Base-by-base conservation (phyloP, 179 eudicot species). In the Patellifolia procumbens region DNA sequence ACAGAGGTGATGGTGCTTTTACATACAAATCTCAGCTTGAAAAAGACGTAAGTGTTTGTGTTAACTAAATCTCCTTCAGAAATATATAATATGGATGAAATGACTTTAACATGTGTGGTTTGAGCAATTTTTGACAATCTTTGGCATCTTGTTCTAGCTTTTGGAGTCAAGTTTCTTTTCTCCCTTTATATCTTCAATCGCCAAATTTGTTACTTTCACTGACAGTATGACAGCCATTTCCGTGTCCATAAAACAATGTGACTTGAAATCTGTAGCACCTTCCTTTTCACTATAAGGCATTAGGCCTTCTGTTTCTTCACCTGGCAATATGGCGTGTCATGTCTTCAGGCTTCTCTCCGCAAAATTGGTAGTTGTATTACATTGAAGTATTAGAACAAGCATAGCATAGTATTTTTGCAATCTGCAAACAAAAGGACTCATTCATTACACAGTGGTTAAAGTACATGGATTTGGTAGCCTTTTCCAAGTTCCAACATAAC, bases 11-110 rank as follows among this genome's bases (percentile, higher is more conserved):
- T 71, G 79, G 73, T 78, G 65, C 74, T 29, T 71, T 53, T 75
- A 63, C 79, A n/a, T 78, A 82, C 82, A 82, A 74, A 67, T 75
- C 56, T 82, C 80, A 82, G 77, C 85, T 82, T 65, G 80, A 82
- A 74, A 79, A 73, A 75, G 85, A 82, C 66, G 85, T 82, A 82
- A 82, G 85, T 66, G 51, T 51, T 61, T 69, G 34, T 46, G 67
- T 35, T 8, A 67, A 37, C 69, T 73, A 58, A 32, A 61, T 81
- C 43, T 61, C 72, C 42, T 53, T 68, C 6, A 42, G 34, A n/a
- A 72, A 53, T 39, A 35, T 72, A 31, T 11, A 49, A 34, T 24
- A 1, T 46, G 29, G 37, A 42, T 31, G 34, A 56, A 59, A 20
- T 12, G 53, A 63, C n/a, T 39, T 29, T 63, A 32, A 69, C 3